phyloP scores from a whole-genome alignment of 768 basidiomycete species.

The Sistotremastrum niveocremeum region DNA sequence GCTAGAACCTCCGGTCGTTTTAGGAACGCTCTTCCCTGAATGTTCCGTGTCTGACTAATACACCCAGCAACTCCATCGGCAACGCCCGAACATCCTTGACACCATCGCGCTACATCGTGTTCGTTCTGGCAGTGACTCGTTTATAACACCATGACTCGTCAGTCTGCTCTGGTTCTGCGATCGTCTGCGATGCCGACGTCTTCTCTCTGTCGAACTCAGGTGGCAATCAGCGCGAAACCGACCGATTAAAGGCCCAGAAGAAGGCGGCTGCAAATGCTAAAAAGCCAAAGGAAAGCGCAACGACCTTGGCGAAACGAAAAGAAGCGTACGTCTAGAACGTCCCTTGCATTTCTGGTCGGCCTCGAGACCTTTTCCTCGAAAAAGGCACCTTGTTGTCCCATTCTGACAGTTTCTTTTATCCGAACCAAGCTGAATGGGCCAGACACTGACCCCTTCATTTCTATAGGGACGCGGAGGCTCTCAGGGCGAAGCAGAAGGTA shows the following conservation, averaged over 20 bases:
- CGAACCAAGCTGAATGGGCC: not conserved
- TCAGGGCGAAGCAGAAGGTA: constrained; percentile 7
- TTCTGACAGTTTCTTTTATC: not conserved
- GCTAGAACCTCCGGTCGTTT: too few species aligned
- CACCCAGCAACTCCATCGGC: too few species aligned
- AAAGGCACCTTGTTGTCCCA: not conserved
- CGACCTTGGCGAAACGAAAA: constrained; percentile 5
- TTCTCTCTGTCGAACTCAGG: not conserved
- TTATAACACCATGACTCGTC: too few species aligned
- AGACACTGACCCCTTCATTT: not conserved
- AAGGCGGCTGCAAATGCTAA: constrained; percentile 4
- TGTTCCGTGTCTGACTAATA: too few species aligned
- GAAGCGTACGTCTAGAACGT: constrained; percentile 4
- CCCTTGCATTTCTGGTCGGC: not conserved
- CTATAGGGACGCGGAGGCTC: constrained; percentile 7
- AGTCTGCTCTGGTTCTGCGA: too few species aligned
- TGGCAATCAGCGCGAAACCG: constrained; percentile 8
- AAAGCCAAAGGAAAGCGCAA: constrained; percentile 6
- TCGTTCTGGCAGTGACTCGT: too few species aligned
- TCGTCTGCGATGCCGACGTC: not conserved
- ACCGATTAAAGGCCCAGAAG: constrained; percentile 7
- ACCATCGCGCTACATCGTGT: too few species aligned
- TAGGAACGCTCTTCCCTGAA: too few species aligned
- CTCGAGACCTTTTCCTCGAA: not conserved
- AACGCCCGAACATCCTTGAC: too few species aligned